Evolutionary conservation across 208 protist species (phyloP).

Genomic region (Trichomonas gallinae): DNA sequence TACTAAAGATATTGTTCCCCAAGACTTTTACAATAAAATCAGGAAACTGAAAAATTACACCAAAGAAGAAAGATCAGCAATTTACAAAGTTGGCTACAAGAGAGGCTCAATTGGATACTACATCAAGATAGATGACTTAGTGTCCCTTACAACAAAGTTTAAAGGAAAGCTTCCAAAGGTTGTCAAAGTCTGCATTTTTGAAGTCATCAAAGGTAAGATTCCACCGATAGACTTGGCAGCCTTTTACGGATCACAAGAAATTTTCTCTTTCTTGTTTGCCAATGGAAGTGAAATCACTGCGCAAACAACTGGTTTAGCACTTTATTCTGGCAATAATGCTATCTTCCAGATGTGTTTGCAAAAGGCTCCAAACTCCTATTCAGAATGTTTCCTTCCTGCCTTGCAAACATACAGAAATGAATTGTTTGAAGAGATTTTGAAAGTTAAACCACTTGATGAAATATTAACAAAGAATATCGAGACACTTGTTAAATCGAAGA

Average conservation of each 20-base stretch:
- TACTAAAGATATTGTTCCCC: neutral
- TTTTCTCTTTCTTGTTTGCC: neutral
- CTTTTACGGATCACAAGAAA: neutral
- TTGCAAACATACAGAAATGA: neutral
- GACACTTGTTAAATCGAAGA: neutral
- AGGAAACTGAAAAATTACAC: neutral
- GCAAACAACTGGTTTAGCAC: neutral
- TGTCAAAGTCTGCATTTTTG: neutral
- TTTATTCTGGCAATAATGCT: neutral
- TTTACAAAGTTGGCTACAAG: neutral
- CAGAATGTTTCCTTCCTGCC: neutral
- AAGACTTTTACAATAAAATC: neutral
- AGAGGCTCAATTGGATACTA: neutral
- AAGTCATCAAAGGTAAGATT: neutral
- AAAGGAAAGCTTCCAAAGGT: neutral
- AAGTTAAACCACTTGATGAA: neutral
- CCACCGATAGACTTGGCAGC: neutral
- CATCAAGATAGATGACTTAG: neutral
- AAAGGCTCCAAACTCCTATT: neutral
- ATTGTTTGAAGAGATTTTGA: neutral
- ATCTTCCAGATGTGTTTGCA: neutral
- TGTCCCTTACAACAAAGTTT: neutral
- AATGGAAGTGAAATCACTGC: neutral
- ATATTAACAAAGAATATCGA: neutral
- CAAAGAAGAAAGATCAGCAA: neutral